phyloP scores from a whole-genome alignment of 2,329 filamentous ascomycete genomes.

The Metarhizium album region DNA sequence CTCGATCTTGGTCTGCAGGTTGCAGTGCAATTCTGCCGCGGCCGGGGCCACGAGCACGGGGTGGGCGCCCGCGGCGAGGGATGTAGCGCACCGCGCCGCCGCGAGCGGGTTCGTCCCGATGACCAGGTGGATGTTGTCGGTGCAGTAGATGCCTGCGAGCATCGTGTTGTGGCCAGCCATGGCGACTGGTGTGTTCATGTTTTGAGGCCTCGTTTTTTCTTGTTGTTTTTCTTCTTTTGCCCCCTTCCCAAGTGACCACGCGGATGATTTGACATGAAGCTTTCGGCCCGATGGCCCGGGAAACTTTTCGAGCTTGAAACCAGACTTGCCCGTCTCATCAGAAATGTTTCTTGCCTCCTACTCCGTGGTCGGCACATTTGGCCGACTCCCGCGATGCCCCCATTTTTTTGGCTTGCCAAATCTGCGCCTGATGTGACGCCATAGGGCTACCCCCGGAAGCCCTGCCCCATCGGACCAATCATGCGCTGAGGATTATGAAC shows the following conservation, averaged over 20 bases:
- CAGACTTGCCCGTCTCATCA: too few species aligned
- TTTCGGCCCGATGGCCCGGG: too few species aligned
- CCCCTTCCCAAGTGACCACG: too few species aligned
- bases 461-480: constrained; percentile 15
- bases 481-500: not conserved
- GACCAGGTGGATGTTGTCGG: constrained; percentile 68
- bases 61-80: constrained; percentile 68
- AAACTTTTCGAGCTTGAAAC: too few species aligned
- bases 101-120: constrained; percentile 80
- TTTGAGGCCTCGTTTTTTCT: too few species aligned
- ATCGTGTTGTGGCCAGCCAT: constrained; percentile 25
- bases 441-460: constrained; percentile 12
- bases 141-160: constrained; percentile 62
- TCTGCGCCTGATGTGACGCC: constrained; percentile 21
- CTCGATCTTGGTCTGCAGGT: constrained; percentile 52
- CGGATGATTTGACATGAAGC: too few species aligned
- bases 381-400: not conserved
- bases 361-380: too few species aligned
- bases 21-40: constrained; percentile 46
- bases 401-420: constrained; percentile 7
- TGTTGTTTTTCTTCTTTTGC: too few species aligned
- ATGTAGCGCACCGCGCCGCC: constrained; percentile 70
- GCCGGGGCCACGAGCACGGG: constrained; percentile 70
- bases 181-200: too few species aligned
- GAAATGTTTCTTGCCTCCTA: not conserved